These are phyloP conservation scores for Oryza australiensis DNA, from an alignment of 176 grass and related monocot genomes.

Conservation along the genomic window DNA sequence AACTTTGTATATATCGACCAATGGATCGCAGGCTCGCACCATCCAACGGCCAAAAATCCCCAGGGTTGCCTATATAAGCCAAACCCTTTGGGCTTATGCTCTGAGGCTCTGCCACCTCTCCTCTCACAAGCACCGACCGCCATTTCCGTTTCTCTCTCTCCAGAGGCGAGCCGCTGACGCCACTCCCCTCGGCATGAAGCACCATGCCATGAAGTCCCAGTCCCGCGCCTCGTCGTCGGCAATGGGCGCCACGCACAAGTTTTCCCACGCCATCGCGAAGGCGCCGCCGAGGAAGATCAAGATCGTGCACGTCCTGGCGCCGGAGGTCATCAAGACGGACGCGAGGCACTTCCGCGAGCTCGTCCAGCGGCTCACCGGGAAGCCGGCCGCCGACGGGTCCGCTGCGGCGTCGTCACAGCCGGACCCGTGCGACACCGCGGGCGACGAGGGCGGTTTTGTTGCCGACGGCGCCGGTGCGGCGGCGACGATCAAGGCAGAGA, in stretches of 20 bases:
- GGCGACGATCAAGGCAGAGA: conserved; percentile 24
- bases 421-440: background rate
- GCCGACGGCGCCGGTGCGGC: background rate
- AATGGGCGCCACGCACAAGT: conserved; percentile 3
- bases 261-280: conserved; percentile 46
- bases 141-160: background rate
- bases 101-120: background rate
- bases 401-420: background rate
- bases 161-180: background rate
- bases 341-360: conserved; percentile 66
- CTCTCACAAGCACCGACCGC: conserved; percentile 10
- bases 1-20: no score
- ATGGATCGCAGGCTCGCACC: background rate
- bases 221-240: conserved; percentile 2
- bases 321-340: conserved; percentile 72
- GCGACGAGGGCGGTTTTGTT: conserved; percentile 1
- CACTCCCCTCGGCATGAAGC: conserved; percentile 33
- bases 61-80: conserved; percentile 20
- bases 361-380: conserved; percentile 74
- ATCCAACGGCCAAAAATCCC: conserved; percentile 15
- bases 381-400: conserved; percentile 14
- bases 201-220: conserved; percentile 25
- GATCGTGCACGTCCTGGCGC: conserved; percentile 64
- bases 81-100: no score
- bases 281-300: conserved; percentile 49